These are phyloP conservation scores for Purshia tridentata DNA, from an alignment of 306 rosid genomes.

Conservation along the genomic window DNA sequence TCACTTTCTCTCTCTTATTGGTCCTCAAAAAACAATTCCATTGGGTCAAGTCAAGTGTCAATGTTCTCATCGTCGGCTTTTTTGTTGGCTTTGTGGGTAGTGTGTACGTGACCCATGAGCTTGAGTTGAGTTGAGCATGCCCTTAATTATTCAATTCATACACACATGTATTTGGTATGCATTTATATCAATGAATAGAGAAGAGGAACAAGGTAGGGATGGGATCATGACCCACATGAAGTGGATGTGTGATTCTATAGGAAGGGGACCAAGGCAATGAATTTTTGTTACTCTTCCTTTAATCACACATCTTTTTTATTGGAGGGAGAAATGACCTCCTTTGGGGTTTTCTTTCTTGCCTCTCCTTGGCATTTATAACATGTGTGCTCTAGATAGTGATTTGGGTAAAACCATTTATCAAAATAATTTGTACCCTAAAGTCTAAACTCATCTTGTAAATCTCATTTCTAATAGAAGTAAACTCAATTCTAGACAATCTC, in stretches of 20 bases:
- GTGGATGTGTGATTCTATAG: conserved; percentile 67
- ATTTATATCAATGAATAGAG: conserved; percentile 32
- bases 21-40: conserved; percentile 15
- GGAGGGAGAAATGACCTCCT: conserved; percentile 32
- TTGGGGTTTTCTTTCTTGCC: conserved; percentile 47
- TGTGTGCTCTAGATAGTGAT: conserved; percentile 26
- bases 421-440: not conserved
- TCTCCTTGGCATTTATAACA: conserved; percentile 30
- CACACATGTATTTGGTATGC: conserved; percentile 27
- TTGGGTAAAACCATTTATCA: conserved; percentile 21
- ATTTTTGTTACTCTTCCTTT: conserved; percentile 36
- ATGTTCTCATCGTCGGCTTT: conserved; percentile 35
- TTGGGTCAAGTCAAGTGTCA: conserved; percentile 51
- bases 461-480: not conserved
- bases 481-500: not conserved
- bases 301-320: conserved; percentile 49
- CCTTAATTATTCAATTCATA: not conserved
- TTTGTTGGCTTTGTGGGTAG: conserved; percentile 44
- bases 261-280: conserved; percentile 50
- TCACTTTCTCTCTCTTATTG: not conserved
- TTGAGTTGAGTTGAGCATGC: conserved; percentile 21
- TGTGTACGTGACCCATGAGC: conserved; percentile 56
- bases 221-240: conserved; percentile 52
- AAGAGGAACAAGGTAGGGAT: conserved; percentile 38
- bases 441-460: too few species aligned